Percentiles rank a stretch among this genome's conserved stretches.
Conservation (phyloP, 2,329 filamentous ascomycete genomes). For the Fusarium virguliforme region DNA sequence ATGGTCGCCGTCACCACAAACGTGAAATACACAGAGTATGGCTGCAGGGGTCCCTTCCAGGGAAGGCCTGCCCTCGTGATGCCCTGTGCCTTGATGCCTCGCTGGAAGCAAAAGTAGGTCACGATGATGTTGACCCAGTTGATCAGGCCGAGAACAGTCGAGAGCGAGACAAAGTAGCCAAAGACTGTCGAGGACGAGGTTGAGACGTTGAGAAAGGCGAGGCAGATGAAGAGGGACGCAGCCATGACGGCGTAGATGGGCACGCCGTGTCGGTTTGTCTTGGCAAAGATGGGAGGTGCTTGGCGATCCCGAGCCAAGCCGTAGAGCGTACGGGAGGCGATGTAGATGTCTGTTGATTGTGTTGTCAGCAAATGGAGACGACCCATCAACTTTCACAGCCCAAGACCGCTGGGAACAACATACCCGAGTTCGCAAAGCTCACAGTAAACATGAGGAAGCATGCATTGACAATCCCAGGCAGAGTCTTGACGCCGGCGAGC, state of each 20-base stretch:
- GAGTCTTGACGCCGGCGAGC: background rate
- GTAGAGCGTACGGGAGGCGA: background rate
- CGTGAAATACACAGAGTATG: conserved; percentile 1
- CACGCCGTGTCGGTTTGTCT: background rate
- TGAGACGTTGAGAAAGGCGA: conserved; percentile 15
- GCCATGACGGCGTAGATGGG: background rate
- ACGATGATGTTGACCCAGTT: conserved; percentile 2
- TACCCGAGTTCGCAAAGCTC: background rate
- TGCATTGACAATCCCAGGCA: background rate
- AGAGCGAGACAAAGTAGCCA: conserved; percentile 1
- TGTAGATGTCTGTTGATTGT: background rate
- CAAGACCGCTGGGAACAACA: background rate
- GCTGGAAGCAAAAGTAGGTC: background rate
- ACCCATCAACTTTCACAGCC: background rate
- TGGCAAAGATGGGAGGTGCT: background rate
- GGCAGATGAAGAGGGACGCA: background rate
- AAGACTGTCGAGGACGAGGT: background rate
- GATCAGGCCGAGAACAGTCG: background rate
- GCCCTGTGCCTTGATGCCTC: conserved; percentile 62
- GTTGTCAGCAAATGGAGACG: background rate
- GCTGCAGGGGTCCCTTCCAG: background rate
- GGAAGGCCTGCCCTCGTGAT: background rate
- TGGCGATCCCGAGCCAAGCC: background rate
- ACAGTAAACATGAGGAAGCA: background rate
- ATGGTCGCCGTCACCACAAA: background rate